Evolutionary conservation across 768 basidiomycete genomes (phyloP).

Genomic region (Termitomyces sp.): DNA sequence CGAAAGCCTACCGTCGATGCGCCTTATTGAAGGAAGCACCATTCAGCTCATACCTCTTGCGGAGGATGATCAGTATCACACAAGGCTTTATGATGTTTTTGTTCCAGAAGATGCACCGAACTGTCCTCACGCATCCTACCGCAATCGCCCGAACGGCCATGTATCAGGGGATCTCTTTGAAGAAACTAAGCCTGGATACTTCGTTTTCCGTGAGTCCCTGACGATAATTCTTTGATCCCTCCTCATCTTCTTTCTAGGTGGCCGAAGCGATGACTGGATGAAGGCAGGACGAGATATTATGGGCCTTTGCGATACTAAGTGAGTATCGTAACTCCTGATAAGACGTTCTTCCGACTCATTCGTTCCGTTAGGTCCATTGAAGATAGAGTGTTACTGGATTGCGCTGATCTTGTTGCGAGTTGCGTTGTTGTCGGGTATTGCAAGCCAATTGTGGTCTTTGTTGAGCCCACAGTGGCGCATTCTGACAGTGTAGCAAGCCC

Average conservation of each 20-base stretch:
- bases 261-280: slow-evolving; percentile 11
- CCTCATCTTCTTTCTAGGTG: neutral
- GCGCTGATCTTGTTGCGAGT: slow-evolving; percentile 1
- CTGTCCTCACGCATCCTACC: slow-evolving; percentile 4
- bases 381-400: neutral
- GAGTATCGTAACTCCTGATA: neutral
- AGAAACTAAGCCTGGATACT: slow-evolving; percentile 5
- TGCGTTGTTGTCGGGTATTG: slow-evolving; percentile 5
- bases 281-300: neutral
- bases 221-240: too few species aligned
- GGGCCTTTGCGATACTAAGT: slow-evolving; percentile 7
- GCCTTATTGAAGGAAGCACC: neutral
- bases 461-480: neutral
- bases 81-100: slow-evolving; percentile 4
- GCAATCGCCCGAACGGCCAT: slow-evolving; percentile 7
- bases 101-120: slow-evolving; percentile 6
- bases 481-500: neutral
- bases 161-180: slow-evolving; percentile 11
- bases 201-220: slow-evolving; percentile 1
- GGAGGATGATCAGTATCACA: neutral
- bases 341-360: neutral
- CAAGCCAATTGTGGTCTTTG: slow-evolving; percentile 9
- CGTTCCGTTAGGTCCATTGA: slow-evolving; percentile 1
- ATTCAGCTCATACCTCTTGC: neutral
- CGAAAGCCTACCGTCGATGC: slow-evolving; percentile 2